A percentile compares a stretch with the other conserved stretches of the same genome.
phyloP scores from a whole-genome alignment of 2,329 filamentous ascomycete species.

The Ceratocystis huliohia region DNA sequence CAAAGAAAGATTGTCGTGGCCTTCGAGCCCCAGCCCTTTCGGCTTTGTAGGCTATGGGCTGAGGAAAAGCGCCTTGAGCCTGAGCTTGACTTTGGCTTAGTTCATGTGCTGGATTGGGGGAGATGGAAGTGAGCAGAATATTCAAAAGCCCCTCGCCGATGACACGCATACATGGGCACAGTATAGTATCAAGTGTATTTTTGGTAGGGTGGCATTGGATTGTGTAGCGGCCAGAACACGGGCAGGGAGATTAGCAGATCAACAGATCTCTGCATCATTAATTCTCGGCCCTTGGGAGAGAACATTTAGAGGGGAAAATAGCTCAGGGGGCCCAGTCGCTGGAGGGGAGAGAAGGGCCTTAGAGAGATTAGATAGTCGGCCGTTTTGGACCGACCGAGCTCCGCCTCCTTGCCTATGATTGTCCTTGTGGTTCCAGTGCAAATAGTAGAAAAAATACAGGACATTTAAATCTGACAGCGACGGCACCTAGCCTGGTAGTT shows the following conservation, averaged over 20 bases:
- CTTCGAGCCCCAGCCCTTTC: no score
- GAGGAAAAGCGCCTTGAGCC: no score
- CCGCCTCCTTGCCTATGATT: neutral
- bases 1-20: no score
- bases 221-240: neutral
- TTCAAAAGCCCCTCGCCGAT: neutral
- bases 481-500: neutral
- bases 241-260: neutral
- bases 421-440: neutral
- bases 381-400: neutral
- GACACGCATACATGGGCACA: neutral
- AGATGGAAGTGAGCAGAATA: neutral
- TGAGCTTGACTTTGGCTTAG: no score
- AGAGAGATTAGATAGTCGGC: neutral
- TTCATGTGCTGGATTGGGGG: no score
- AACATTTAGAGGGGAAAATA: neutral
- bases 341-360: neutral
- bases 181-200: neutral
- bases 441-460: neutral
- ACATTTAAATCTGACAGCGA: neutral
- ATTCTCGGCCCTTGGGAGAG: neutral
- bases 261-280: conserved; percentile 7
- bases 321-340: conserved; percentile 1
- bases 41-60: no score
- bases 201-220: neutral